Evolutionary conservation across 2,329 filamentous ascomycete genomes (phyloP).

Genomic region (Penicillium sp.): DNA sequence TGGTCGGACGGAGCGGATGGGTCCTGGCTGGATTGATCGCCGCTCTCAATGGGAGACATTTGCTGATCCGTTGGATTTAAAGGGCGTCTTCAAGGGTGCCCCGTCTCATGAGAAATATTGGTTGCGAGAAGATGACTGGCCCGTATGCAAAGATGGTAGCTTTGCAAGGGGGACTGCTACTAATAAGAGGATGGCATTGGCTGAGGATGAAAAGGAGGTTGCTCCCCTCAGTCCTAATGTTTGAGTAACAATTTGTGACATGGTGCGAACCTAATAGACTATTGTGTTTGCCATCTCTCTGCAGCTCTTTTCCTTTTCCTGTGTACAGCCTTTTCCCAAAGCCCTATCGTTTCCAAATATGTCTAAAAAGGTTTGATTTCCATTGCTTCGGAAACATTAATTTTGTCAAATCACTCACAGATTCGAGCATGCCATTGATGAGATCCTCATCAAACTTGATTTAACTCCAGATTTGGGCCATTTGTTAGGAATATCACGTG

Average conservation of each 20-base stretch:
- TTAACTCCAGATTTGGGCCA: no score
- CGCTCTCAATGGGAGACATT: slow-evolving; percentile 30
- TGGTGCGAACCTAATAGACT: no score
- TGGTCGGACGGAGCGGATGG: slow-evolving; percentile 30
- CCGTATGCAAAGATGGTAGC: slow-evolving; percentile 29
- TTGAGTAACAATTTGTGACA: not conserved
- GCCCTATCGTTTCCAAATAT: no score
- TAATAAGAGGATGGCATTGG: slow-evolving; percentile 10
- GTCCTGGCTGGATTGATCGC: slow-evolving; percentile 35
- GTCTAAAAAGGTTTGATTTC: no score
- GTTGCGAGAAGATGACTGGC: slow-evolving; percentile 28
- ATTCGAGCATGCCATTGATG: no score
- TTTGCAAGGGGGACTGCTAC: slow-evolving; percentile 27
- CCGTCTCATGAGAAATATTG: slow-evolving; percentile 33
- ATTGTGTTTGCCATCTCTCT: no score
- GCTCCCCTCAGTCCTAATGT: not conserved
- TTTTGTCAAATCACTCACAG: no score
- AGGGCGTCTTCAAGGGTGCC: slow-evolving; percentile 25
- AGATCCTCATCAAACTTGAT: no score
- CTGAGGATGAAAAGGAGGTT: not conserved
- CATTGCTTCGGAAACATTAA: no score
- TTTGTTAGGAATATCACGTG: no score
- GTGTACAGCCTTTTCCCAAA: no score
- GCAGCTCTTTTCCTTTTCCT: no score
- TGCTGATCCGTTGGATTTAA: slow-evolving; percentile 31